phyloP scores from a whole-genome alignment of 1,284 basidiomycete genomes.

The Taiwanofungus camphoratus region DNA sequence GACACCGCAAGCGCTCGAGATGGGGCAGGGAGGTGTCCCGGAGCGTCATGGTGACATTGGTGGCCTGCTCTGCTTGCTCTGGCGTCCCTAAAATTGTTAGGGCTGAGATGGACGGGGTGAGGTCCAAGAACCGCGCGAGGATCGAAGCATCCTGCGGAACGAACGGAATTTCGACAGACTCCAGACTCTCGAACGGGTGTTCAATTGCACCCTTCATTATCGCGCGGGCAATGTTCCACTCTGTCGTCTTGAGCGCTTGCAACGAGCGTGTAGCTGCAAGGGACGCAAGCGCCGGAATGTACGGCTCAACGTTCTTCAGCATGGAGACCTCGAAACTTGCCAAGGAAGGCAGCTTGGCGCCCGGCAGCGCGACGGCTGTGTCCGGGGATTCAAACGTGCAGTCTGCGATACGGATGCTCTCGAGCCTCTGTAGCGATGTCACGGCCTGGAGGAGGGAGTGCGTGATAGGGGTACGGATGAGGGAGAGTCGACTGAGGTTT shows the following conservation, averaged over 20 bases:
- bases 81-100: slow-evolving; percentile 4
- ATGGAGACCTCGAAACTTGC: slow-evolving; percentile 3
- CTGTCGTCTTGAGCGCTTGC: slow-evolving; percentile 8
- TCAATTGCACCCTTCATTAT: slow-evolving; percentile 3
- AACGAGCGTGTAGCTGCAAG: slow-evolving; percentile 4
- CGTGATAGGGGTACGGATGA: slow-evolving; percentile 6
- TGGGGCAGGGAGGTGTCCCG: slow-evolving; percentile 3
- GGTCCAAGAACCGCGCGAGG: slow-evolving; percentile 7
- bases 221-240: slow-evolving; percentile 4
- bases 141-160: background rate
- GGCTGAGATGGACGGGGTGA: slow-evolving; percentile 6
- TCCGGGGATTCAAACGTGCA: slow-evolving; percentile 4
- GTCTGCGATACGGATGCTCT: slow-evolving; percentile 9
- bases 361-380: background rate
- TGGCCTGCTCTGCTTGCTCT: background rate
- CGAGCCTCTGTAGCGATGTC: slow-evolving; percentile 1
- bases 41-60: background rate
- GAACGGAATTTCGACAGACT: slow-evolving; percentile 6
- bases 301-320: slow-evolving; percentile 3
- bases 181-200: slow-evolving; percentile 1
- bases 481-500: slow-evolving; percentile 3
- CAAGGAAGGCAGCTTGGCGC: background rate
- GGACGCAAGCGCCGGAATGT: slow-evolving; percentile 3
- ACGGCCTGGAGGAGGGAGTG: slow-evolving; percentile 6
- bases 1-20: slow-evolving; percentile 9